Evolutionary conservation across 192 early-diverging fungal genomes (phyloP).

Genomic region (Dimargaris verticillata): DNA sequence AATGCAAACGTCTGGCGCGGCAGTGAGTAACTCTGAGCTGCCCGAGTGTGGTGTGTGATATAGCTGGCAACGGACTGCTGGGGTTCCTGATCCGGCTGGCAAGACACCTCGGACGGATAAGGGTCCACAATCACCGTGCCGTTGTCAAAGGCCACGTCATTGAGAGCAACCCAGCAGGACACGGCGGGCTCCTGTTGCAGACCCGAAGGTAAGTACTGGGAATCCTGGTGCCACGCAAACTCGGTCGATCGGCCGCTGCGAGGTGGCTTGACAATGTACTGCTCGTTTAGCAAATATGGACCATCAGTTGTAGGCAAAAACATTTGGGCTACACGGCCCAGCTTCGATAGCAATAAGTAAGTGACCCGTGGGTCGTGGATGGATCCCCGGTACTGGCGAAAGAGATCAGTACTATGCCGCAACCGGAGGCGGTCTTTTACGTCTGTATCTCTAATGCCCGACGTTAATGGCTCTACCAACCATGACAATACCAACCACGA

Average conservation of each 20-base stretch:
- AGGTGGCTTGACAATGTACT: constrained; percentile 9
- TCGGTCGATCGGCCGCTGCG: neutral
- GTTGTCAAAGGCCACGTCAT: neutral
- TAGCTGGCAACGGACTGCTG: neutral
- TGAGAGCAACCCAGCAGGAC: constrained; percentile 3
- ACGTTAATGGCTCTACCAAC: neutral
- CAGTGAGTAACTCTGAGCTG: neutral
- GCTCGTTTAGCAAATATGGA: constrained; percentile 3
- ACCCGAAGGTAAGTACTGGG: neutral
- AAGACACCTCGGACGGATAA: neutral
- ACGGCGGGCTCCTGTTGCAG: neutral
- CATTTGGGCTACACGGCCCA: neutral
- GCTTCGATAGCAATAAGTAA: neutral
- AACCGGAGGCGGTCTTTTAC: neutral
- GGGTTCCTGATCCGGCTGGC: neutral
- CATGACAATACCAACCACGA: no score
- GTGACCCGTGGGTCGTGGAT: neutral
- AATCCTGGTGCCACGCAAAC: constrained; percentile 9
- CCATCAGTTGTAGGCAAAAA: neutral
- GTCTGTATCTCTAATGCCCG: neutral
- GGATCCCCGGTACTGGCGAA: neutral
- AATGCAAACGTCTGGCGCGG: neutral
- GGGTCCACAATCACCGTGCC: neutral
- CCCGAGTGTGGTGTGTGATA: neutral
- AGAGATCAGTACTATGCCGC: neutral